phyloP scores from a whole-genome alignment of 1,284 basidiomycete genomes.

The Austropuccinia psidii region DNA sequence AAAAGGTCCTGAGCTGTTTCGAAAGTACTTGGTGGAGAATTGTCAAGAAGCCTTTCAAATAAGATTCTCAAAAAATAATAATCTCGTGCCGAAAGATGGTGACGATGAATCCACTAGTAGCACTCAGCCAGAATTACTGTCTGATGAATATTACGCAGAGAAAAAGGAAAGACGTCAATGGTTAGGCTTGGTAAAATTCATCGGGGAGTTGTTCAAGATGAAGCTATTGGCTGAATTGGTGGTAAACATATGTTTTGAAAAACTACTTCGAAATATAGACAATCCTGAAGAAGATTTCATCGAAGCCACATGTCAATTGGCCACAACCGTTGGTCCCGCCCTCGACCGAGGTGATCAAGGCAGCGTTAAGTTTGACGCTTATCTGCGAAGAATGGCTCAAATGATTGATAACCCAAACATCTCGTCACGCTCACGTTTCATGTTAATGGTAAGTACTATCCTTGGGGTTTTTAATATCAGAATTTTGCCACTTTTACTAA shows the following conservation, averaged over 20 bases:
- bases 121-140: conserved; percentile 56
- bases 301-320: conserved; percentile 84
- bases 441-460: conserved; percentile 59
- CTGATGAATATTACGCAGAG: conserved; percentile 91
- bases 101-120: conserved; percentile 44
- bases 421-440: conserved; percentile 82
- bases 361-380: conserved; percentile 74
- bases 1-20: conserved; percentile 75
- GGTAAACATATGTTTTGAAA: conserved; percentile 93
- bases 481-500: no score
- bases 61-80: conserved; percentile 59
- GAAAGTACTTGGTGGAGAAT: conserved; percentile 80
- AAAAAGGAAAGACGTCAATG: conserved; percentile 95
- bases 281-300: conserved; percentile 96
- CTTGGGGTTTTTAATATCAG: background rate
- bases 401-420: conserved; percentile 66
- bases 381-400: conserved; percentile 81
- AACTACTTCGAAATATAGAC: conserved; percentile 78
- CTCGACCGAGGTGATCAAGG: conserved; percentile 64
- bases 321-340: conserved; percentile 74
- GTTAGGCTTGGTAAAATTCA: conserved; percentile 92
- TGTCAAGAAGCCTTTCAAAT: conserved; percentile 92
- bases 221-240: conserved; percentile 88
- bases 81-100: no score
- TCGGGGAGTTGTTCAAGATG: conserved; percentile 94